A percentile compares a stretch with the other conserved stretches of the same genome.
phyloP scores from a whole-genome alignment of 2,329 filamentous ascomycete species.

The Clathrospora elynae region DNA sequence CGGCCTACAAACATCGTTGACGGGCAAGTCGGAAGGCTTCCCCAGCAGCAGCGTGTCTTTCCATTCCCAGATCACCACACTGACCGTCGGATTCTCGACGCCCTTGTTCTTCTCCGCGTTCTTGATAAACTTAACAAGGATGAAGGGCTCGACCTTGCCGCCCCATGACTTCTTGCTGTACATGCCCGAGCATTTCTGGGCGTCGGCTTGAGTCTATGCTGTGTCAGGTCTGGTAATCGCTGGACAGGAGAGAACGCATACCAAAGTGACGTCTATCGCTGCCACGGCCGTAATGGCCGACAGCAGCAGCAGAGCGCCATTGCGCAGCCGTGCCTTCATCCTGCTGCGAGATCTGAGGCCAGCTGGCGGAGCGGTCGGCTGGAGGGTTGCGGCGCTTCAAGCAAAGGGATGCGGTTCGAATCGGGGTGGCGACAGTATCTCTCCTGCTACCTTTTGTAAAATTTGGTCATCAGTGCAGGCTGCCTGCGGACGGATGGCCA shows the following conservation, averaged over 20 bases:
- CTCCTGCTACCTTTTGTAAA: not conserved
- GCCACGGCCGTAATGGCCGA: slow-evolving; percentile 40
- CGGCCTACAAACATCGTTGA: slow-evolving; percentile 32
- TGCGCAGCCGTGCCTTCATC: slow-evolving; percentile 45
- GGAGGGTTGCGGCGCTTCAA: slow-evolving; percentile 4
- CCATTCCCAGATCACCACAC: slow-evolving; percentile 93
- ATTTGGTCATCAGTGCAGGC: slow-evolving; percentile 11
- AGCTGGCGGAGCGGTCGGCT: slow-evolving; percentile 34
- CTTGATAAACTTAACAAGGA: slow-evolving; percentile 77
- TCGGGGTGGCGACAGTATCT: not conserved
- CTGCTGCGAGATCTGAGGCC: slow-evolving; percentile 36
- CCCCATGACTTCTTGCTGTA: slow-evolving; percentile 90
- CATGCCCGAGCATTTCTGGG: slow-evolving; percentile 90
- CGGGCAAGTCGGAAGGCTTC: slow-evolving; percentile 53
- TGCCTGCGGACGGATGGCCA: slow-evolving; percentile 9
- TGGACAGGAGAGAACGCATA: not conserved
- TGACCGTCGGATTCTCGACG: slow-evolving; percentile 74
- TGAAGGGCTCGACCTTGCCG: slow-evolving; percentile 85
- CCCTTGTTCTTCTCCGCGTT: slow-evolving; percentile 58
- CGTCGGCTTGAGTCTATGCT: slow-evolving; percentile 74
- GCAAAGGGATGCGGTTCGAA: slow-evolving; percentile 6
- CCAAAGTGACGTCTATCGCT: slow-evolving; percentile 46
- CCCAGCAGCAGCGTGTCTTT: slow-evolving; percentile 81
- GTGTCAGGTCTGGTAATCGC: slow-evolving; percentile 2
- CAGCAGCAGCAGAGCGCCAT: slow-evolving; percentile 41